Percentiles rank a stretch among this genome's conserved stretches.
These are phyloP conservation scores for Pseudoturritis turrita DNA, from an alignment of 345 rosid genomes.

Conservation along the genomic window DNA sequence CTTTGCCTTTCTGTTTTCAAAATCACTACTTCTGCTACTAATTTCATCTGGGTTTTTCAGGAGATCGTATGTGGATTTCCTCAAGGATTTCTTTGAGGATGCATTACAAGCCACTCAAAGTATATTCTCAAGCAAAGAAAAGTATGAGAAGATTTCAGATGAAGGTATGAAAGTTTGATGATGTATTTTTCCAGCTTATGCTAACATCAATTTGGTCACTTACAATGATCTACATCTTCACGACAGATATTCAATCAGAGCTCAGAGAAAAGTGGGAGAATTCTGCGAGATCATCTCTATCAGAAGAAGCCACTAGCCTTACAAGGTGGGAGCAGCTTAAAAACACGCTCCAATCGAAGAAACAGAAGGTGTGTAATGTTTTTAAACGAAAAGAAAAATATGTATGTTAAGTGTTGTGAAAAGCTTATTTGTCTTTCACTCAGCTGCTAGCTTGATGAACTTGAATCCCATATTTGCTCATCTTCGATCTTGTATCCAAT, in stretches of 20 bases:
- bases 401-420: neutral
- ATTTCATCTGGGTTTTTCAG: conserved; percentile 38
- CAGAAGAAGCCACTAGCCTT: conserved; percentile 64
- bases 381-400: too few species aligned
- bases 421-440: neutral
- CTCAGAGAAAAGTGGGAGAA: conserved; percentile 83
- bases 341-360: conserved; percentile 78
- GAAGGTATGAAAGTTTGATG: conserved; percentile 41
- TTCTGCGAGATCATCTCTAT: conserved; percentile 43
- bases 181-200: neutral
- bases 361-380: conserved; percentile 49
- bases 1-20: neutral
- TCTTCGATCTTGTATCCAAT: neutral
- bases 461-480: neutral
- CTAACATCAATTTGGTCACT: neutral
- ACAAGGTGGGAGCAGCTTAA: conserved; percentile 84
- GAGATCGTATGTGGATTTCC: conserved; percentile 78
- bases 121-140: conserved; percentile 63
- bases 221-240: conserved; percentile 5
- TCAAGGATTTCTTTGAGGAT: conserved; percentile 65
- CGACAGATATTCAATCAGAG: conserved; percentile 68
- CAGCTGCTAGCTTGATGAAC: neutral
- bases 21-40: neutral
- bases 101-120: conserved; percentile 60
- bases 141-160: conserved; percentile 87